These are phyloP conservation scores for Magnusiomyces tetraspermus DNA, from an alignment of 1,139 yeast genomes.

Conservation along the genomic window DNA sequence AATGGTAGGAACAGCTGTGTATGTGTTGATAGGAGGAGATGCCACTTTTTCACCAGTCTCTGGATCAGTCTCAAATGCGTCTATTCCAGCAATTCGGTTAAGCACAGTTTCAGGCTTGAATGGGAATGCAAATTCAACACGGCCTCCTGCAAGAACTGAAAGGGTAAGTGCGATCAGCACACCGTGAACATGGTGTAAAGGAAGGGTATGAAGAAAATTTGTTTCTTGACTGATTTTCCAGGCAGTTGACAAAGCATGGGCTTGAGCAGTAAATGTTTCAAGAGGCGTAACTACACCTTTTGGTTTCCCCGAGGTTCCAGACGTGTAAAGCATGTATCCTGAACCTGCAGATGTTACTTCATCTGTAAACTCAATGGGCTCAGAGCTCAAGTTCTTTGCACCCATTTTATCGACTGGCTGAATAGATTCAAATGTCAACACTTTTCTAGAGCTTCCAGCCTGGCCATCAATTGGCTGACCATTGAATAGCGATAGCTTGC, in stretches of 20 bases:
- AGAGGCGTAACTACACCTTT: slow-evolving; percentile 34
- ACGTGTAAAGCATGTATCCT: slow-evolving; percentile 33
- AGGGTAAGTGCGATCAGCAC: slow-evolving; percentile 31
- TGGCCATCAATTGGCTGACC: slow-evolving; percentile 1
- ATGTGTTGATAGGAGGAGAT: slow-evolving; percentile 29
- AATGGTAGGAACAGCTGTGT: slow-evolving; percentile 35
- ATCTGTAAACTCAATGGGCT: slow-evolving; percentile 6
- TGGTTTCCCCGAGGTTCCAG: slow-evolving; percentile 35
- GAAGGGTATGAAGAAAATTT: slow-evolving; percentile 30
- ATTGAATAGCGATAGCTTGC: slow-evolving; percentile 23
- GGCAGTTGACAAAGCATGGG: slow-evolving; percentile 28
- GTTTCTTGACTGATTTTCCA: slow-evolving; percentile 29
- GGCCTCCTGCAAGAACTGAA: slow-evolving; percentile 31
- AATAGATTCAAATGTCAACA: slow-evolving; percentile 20
- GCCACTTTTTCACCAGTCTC: slow-evolving; percentile 4
- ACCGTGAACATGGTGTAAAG: slow-evolving; percentile 35
- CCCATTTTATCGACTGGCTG: slow-evolving; percentile 14
- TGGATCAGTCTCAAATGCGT: slow-evolving; percentile 9
- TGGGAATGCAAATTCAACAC: slow-evolving; percentile 32
- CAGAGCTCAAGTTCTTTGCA: background rate
- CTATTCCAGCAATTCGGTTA: slow-evolving; percentile 19
- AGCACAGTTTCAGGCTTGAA: slow-evolving; percentile 27
- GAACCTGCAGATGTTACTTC: slow-evolving; percentile 10
- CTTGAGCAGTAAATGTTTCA: slow-evolving; percentile 30
- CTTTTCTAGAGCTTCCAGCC: slow-evolving; percentile 12